Evolutionary conservation across 441 rosid genomes (phyloP).

Genomic region (Gossypium gossypioides): DNA sequence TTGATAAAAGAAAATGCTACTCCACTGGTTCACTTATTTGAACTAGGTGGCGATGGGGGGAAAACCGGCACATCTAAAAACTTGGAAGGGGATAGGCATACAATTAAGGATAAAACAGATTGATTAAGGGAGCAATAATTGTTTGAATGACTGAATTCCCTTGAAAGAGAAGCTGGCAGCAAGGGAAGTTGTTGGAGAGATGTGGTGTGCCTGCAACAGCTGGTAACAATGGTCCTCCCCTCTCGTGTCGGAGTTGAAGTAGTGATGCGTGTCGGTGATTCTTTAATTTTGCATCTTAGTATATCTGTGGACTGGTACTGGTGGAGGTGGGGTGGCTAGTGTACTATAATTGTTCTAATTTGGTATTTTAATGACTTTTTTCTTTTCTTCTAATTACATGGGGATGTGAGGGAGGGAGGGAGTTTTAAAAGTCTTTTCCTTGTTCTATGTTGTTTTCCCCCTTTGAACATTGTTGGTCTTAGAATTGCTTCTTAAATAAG

Average conservation of each 20-base stretch:
- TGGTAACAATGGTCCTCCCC: not conserved
- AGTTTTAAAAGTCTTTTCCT: slow-evolving; percentile 8
- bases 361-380: slow-evolving; percentile 24
- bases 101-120: slow-evolving; percentile 5
- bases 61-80: slow-evolving; percentile 12
- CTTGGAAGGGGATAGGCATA: slow-evolving; percentile 16
- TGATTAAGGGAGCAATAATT: slow-evolving; percentile 25
- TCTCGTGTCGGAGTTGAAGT: slow-evolving; percentile 12
- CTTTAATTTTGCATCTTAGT: slow-evolving; percentile 39
- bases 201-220: slow-evolving; percentile 17
- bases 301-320: slow-evolving; percentile 24
- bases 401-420: slow-evolving; percentile 23
- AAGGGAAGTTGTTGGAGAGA: slow-evolving; percentile 12
- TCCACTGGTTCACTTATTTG: slow-evolving; percentile 19
- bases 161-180: slow-evolving; percentile 4
- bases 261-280: slow-evolving; percentile 35
- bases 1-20: slow-evolving; percentile 32
- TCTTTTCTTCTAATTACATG: no score
- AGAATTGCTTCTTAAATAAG: slow-evolving; percentile 19
- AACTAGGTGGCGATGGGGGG: slow-evolving; percentile 17
- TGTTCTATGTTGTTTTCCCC: not conserved
- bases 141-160: slow-evolving; percentile 25
- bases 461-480: not conserved
- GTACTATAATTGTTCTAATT: slow-evolving; percentile 46
- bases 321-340: slow-evolving; percentile 15